Percentiles rank a stretch among this genome's conserved stretches.
Evolutionary conservation across 345 rosid genomes (phyloP).

Genomic region (Syzygium jambos): DNA sequence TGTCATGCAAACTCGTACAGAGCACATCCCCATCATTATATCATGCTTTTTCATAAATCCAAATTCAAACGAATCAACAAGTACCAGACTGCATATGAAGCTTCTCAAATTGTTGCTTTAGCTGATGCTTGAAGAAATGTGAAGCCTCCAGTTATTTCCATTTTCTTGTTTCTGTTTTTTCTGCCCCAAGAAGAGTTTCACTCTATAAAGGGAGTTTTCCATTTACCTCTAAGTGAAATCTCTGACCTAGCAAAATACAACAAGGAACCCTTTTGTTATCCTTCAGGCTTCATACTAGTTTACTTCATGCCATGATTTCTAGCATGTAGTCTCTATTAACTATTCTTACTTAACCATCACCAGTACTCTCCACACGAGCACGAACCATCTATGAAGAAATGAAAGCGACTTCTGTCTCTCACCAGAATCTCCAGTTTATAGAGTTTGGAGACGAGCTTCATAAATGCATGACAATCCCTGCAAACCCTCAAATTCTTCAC

Average conservation of each 20-base stretch:
- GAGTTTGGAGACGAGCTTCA: constrained; percentile 40
- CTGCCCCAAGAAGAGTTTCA: background rate
- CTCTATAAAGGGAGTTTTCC: background rate
- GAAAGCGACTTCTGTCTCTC: constrained; percentile 66
- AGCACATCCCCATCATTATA: background rate
- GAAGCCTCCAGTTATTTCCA: background rate
- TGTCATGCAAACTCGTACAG: background rate
- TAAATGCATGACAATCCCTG: constrained; percentile 61
- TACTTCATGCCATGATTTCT: background rate
- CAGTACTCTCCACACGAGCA: constrained; percentile 66
- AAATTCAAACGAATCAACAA: background rate
- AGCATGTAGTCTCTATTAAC: background rate
- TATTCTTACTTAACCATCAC: constrained; percentile 12
- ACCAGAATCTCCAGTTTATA: constrained; percentile 47
- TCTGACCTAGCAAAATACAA: background rate
- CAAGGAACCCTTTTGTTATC: background rate
- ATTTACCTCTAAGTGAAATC: background rate
- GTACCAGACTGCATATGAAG: background rate
- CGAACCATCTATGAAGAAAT: constrained; percentile 49
- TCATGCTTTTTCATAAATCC: background rate
- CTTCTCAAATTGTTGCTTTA: background rate
- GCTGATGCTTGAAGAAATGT: background rate
- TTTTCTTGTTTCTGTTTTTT: background rate
- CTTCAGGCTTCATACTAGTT: background rate
- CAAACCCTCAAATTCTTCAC: constrained; percentile 80